Conservation (phyloP, 2,329 filamentous ascomycete species). For the Stromatinia cepivora region DNA sequence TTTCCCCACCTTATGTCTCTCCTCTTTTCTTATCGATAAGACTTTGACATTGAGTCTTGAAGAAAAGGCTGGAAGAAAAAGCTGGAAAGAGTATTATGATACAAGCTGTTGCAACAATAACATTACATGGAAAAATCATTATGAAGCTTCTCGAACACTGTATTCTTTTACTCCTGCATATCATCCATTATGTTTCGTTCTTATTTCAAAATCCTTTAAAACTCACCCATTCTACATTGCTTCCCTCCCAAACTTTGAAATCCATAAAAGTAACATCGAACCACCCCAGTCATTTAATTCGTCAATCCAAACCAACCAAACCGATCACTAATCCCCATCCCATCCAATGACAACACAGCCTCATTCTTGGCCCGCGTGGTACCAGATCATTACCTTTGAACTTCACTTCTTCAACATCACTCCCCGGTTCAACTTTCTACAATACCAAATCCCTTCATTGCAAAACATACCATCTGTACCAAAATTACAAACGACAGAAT, state of each 20-base stretch:
- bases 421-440: background rate
- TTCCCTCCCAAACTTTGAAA: no score
- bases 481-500: background rate
- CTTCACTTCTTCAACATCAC: conserved; percentile 1
- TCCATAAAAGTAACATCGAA: no score
- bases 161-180: background rate
- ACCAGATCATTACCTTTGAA: background rate
- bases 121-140: background rate
- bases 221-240: background rate
- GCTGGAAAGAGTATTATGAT: background rate
- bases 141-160: background rate
- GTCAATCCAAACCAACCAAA: background rate
- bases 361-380: conserved; percentile 13
- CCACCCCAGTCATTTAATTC: background rate
- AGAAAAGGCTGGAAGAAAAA: background rate
- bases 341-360: conserved; percentile 8
- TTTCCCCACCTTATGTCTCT: background rate
- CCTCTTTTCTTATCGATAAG: conserved; percentile 6
- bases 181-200: background rate
- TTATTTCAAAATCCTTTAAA: background rate
- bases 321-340: background rate
- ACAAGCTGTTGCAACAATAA: background rate
- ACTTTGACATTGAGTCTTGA: background rate
- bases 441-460: background rate
- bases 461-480: background rate